Evolutionary conservation across 805 yeast species (phyloP).

Genomic region (Myxozyma udenii): DNA sequence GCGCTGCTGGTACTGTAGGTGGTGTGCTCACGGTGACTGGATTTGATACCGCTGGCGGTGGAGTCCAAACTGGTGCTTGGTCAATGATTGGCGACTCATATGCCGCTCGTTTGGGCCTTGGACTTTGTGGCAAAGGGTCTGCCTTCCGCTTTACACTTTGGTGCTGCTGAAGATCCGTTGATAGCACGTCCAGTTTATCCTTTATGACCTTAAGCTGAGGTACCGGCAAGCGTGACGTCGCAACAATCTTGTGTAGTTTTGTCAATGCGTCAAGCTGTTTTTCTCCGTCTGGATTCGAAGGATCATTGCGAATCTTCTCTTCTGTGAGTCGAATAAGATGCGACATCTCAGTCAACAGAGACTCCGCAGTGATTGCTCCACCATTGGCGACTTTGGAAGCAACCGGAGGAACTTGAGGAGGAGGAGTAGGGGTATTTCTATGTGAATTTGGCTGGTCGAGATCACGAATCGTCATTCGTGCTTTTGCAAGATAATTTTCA

Average conservation of each 20-base stretch:
- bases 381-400: neutral
- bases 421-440: constrained; percentile 5
- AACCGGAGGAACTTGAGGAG: neutral
- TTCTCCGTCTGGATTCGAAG: constrained; percentile 32
- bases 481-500: constrained; percentile 57
- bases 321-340: constrained; percentile 11
- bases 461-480: constrained; percentile 12
- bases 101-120: constrained; percentile 16
- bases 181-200: constrained; percentile 14
- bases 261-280: constrained; percentile 28
- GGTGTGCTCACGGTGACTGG: neutral
- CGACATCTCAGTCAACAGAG: constrained; percentile 18
- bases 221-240: constrained; percentile 23
- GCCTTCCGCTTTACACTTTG: constrained; percentile 17
- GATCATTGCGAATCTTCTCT: constrained; percentile 12
- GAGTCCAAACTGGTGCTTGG: constrained; percentile 7
- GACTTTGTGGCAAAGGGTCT: constrained; percentile 1
- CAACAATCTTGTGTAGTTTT: constrained; percentile 23
- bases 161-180: constrained; percentile 9
- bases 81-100: constrained; percentile 12
- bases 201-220: constrained; percentile 25
- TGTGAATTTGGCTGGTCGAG: constrained; percentile 19
- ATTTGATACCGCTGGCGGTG: constrained; percentile 11
- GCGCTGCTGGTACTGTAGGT: no score
- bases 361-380: constrained; percentile 8